Base-by-base conservation (phyloP, 2,329 filamentous ascomycete species). In the Epichloe sylvatica region DNA sequence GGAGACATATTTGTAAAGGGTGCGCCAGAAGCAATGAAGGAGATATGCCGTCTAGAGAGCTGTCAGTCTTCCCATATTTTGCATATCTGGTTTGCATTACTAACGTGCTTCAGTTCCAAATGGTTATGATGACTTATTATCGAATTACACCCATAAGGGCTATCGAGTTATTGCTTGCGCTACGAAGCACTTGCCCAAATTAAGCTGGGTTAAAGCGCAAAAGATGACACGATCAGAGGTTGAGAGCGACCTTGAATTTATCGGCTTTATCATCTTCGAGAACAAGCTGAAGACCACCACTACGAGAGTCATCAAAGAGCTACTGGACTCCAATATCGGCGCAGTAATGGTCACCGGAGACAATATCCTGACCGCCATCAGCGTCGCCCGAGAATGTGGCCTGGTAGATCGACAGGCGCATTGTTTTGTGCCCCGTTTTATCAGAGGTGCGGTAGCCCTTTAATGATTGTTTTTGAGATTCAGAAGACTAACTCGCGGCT, bases 181-280 rank as follows among this genome's bases (percentile, higher is more conserved):
- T 5, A 87, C 86, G 1, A 94, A 88, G 63, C 86, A 92, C 60
- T 78, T 97, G 47, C 79, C 81, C 50, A 92, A 89, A 61, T 74
- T 97, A 34, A 94, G 84, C 59, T 96, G 89, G 90, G 80, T 95
- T 49, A 94, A 94, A 63, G 83, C 90, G 6, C 89, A 97, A 61
- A 95, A 94, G 69, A 90, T 97, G 83, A 85, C 81, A 57, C 83
- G 92, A 33, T 71, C 81, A 38, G 86, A 96, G 48, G 90, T 86
- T 9, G 92, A 98, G 65, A 84, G 79, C 3, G 75, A 81, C 33
- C 76, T 98, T 11, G 81, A 91, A 43, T 97, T 98, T 61, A 77
- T 90, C 36, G 92, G 92, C 5, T 98, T 98, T 68, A 97, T 98
- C 62, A 84, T 98, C 49, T 98, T 98, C 59, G 92, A 98, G 68